Evolutionary conservation across 179 eudicot species (phyloP), one percentile per base, ranked within the genome.

Genomic region (Silene vulgaris): DNA sequence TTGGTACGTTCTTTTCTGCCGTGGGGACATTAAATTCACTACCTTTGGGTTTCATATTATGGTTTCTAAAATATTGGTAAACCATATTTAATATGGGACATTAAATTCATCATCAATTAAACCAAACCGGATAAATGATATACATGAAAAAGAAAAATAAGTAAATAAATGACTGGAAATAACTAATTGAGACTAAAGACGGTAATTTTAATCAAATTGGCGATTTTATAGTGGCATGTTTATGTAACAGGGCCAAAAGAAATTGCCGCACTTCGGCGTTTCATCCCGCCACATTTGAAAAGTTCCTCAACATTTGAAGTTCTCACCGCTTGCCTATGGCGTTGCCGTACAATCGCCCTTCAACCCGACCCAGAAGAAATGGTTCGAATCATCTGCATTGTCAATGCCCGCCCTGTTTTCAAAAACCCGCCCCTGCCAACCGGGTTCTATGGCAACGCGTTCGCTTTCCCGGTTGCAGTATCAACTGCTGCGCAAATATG

Each of bases 361-460:
- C 71, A 66, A 2, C 77, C 75, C 8, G 74, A 79, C 35, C 83
- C 85, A 0, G 77, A 81, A 8, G 86, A 84, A 65, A 65, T 59
- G 32, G 80, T 81, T 0, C 80, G 82, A 13, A 45, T 84, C 61
- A 26, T 72, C 8, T 78, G 77, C 54, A 62, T 72, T 20, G 82
- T 84, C 26, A 76, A 76, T 21, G 74, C 78, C 0, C 73, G 72
- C 3, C 29, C 77, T 65, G 64, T 68, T 28, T 40, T 64, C 61
- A 62, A 62, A 62, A 17, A 69, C 9, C 77, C 77, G 0, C 81
- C 69, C 19, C 4, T 84, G 1, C 89, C 87, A 3, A 2, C 6
- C 17, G 89, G 87, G 1, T 86, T 80, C 82, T 86, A 84, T 20
- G 89, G 88, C 60, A 83, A 83, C 45, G 82, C 76, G 1, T 67